A percentile compares a stretch with the other conserved stretches of the same genome.
These are phyloP conservation scores for Cucumis sativus DNA, from an alignment of 306 rosid genomes.

Conservation along the genomic window Cucumber_9930_V3 NC_026661.2:10642001-10642500, in stretches of 20 bases:
- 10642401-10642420: slow-evolving; percentile 34
- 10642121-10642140: slow-evolving; percentile 37
- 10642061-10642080: slow-evolving; percentile 97
- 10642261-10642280: slow-evolving; percentile 36
- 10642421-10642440: slow-evolving; percentile 42
- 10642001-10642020: slow-evolving; percentile 56
- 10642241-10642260: slow-evolving; percentile 54
- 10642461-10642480: slow-evolving; percentile 41
- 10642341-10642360: slow-evolving; percentile 63
- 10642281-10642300: slow-evolving; percentile 47
- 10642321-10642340: slow-evolving; percentile 22
- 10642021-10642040: slow-evolving; percentile 46
- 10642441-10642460: slow-evolving; percentile 35
- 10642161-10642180: slow-evolving; percentile 51
- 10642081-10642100: slow-evolving; percentile 84
- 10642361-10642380: slow-evolving; percentile 41
- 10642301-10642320: slow-evolving; percentile 32
- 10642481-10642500: slow-evolving; percentile 38
- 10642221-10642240: slow-evolving; percentile 65
- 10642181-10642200: slow-evolving; percentile 59
- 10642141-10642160: slow-evolving; percentile 37
- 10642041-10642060: slow-evolving; percentile 87
- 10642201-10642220: slow-evolving; percentile 62
- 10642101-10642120: slow-evolving; percentile 40
- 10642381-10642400: slow-evolving; percentile 46